Conservation (phyloP, 331 rosid genomes). For the Cucumis variabilis region DNA sequence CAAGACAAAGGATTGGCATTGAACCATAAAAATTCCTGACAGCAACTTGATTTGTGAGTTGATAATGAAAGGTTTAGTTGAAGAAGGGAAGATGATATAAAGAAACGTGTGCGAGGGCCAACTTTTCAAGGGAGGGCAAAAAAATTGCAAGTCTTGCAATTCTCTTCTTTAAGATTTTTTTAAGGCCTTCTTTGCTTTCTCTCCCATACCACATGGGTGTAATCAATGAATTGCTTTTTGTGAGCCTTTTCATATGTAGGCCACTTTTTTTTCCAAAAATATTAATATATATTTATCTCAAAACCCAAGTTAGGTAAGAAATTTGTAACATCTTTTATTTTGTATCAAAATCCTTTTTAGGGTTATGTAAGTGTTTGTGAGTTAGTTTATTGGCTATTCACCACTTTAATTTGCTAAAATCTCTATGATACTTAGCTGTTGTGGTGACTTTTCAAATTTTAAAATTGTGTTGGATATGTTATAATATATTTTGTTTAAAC, state of each 20-base stretch:
- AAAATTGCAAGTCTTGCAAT: not conserved
- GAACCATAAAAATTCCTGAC: not conserved
- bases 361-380: not conserved
- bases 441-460: not conserved
- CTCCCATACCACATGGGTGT: constrained; percentile 23
- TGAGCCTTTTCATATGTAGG: not conserved
- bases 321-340: no score
- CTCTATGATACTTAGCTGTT: not conserved
- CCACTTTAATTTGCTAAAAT: not conserved
- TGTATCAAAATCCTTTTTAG: not conserved
- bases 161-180: not conserved
- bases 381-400: not conserved
- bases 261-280: not conserved
- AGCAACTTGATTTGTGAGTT: not conserved
- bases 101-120: not conserved
- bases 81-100: not conserved
- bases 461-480: no score
- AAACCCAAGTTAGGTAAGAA: not conserved
- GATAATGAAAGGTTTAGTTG: constrained; percentile 12
- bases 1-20: not conserved
- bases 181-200: constrained; percentile 3
- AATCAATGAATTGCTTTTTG: constrained; percentile 4
- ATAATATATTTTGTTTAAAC: no score
- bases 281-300: not conserved
- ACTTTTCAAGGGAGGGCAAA: not conserved